phyloP scores from a whole-genome alignment of 2,329 filamentous ascomycete genomes.

The Trichoderma breve region DNA sequence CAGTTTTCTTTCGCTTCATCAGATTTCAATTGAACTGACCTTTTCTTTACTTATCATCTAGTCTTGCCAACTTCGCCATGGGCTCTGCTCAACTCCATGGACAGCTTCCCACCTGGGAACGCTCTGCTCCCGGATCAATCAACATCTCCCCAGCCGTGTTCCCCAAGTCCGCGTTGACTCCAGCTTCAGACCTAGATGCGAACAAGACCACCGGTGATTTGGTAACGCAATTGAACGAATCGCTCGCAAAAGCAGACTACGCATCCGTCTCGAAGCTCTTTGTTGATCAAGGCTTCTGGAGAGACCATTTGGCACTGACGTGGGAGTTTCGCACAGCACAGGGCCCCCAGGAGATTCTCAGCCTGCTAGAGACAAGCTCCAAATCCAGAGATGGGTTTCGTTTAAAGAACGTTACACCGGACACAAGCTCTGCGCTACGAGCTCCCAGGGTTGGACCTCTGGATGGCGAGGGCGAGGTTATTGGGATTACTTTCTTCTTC shows the following conservation, averaged over 20 bases:
- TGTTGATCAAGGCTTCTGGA: conserved; percentile 51
- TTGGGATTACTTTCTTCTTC: conserved; percentile 57
- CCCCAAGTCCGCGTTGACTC: conserved; percentile 31
- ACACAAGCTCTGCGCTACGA: conserved; percentile 44
- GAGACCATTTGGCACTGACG: conserved; percentile 55
- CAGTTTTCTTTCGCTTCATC: neutral
- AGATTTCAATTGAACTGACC: neutral
- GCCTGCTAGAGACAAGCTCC: conserved; percentile 37
- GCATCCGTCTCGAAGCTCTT: conserved; percentile 40
- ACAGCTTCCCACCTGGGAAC: neutral
- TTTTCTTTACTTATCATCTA: neutral
- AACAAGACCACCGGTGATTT: conserved; percentile 38
- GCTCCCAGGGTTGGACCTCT: conserved; percentile 46
- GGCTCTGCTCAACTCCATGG: neutral
- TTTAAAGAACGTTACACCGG: conserved; percentile 45
- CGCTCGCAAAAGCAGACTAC: conserved; percentile 38
- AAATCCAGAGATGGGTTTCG: conserved; percentile 38
- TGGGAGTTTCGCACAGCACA: conserved; percentile 56
- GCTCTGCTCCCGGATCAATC: conserved; percentile 44
- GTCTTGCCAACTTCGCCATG: neutral
- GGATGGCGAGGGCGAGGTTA: conserved; percentile 48
- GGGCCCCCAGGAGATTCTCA: conserved; percentile 39
- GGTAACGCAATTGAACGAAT: conserved; percentile 41
- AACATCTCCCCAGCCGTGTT: conserved; percentile 51
- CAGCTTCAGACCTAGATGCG: conserved; percentile 32